Evolutionary conservation across 139 green algal species (phyloP).

Genomic region (Mesostigma viride): DNA sequence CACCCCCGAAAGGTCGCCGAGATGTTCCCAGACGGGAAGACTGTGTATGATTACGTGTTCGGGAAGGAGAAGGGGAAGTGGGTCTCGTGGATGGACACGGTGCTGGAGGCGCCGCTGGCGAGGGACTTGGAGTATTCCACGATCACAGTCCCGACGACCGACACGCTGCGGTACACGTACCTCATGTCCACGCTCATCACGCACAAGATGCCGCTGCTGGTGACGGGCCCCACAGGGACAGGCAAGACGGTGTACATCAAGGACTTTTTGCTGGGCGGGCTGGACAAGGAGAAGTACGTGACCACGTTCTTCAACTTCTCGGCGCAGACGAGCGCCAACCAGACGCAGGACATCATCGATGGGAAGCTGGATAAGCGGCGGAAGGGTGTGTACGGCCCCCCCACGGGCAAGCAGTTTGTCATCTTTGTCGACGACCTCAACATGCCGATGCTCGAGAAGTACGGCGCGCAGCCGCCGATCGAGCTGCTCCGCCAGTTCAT

Average conservation of each 20-base stretch:
- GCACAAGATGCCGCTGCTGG: constrained; percentile 52
- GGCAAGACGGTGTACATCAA: constrained; percentile 35
- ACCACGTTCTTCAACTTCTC: constrained; percentile 38
- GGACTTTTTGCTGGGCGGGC: constrained; percentile 15
- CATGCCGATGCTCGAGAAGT: constrained; percentile 51
- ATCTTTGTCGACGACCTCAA: constrained; percentile 40
- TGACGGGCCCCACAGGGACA: constrained; percentile 56
- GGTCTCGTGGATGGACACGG: constrained; percentile 35
- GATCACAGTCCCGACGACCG: constrained; percentile 60
- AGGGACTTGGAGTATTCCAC: constrained; percentile 46
- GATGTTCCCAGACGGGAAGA: constrained; percentile 24
- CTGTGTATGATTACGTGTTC: constrained; percentile 31
- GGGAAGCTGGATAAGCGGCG: constrained; percentile 36
- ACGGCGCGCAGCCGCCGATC: constrained; percentile 69
- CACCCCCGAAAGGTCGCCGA: constrained; percentile 16
- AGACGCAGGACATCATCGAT: constrained; percentile 65
- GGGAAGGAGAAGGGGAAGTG: constrained; percentile 34
- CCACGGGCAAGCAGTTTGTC: constrained; percentile 25
- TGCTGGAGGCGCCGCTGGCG: constrained; percentile 43
- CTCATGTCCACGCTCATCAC: constrained; percentile 41
- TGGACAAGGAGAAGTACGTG: constrained; percentile 17
- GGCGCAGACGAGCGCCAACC: constrained; percentile 32
- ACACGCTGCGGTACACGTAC: constrained; percentile 58
- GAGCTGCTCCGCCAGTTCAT: constrained; percentile 71
- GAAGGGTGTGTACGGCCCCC: constrained; percentile 35